phyloP scores from a whole-genome alignment of 352 stramenopile species.

The Thraustochytrium striatum region DNA sequence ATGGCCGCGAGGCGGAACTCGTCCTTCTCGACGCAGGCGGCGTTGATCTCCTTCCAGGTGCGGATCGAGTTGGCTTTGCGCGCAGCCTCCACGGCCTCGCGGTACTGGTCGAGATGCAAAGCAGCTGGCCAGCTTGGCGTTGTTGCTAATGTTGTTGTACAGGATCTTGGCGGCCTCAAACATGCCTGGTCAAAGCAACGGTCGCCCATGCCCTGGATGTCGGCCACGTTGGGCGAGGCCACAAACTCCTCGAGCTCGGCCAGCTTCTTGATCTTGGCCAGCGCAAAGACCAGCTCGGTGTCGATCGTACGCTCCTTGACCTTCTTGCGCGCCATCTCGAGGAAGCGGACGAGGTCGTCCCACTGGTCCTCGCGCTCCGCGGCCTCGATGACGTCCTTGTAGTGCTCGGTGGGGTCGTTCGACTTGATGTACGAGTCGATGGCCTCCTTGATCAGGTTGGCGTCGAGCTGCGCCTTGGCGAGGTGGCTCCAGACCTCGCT shows the following conservation, averaged over 20 bases:
- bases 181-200: conserved; percentile 89
- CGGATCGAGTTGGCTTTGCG: conserved; percentile 98
- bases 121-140: conserved; percentile 98
- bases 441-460: conserved; percentile 89
- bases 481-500: conserved; percentile 97
- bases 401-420: conserved; percentile 88
- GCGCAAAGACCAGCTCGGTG: conserved; percentile 98
- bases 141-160: conserved; percentile 99
- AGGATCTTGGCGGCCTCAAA: conserved; percentile 97
- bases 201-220: conserved; percentile 98
- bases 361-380: conserved; percentile 94
- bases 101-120: conserved; percentile 98
- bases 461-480: conserved; percentile 95
- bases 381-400: conserved; percentile 93
- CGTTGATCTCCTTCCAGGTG: conserved; percentile 99
- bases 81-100: conserved; percentile 96
- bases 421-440: conserved; percentile 99
- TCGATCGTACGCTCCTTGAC: conserved; percentile 99
- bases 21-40: conserved; percentile 92
- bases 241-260: conserved; percentile 99
- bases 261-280: conserved; percentile 96
- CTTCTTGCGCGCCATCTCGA: conserved; percentile 98
- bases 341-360: conserved; percentile 92
- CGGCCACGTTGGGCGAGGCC: conserved; percentile 95
- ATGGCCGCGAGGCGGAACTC: conserved; percentile 96